Percentiles rank a stretch among this genome's conserved stretches.
Evolutionary conservation across 2,329 filamentous ascomycete genomes (phyloP).

Genomic region (Pseudogymnoascus sp.): DNA sequence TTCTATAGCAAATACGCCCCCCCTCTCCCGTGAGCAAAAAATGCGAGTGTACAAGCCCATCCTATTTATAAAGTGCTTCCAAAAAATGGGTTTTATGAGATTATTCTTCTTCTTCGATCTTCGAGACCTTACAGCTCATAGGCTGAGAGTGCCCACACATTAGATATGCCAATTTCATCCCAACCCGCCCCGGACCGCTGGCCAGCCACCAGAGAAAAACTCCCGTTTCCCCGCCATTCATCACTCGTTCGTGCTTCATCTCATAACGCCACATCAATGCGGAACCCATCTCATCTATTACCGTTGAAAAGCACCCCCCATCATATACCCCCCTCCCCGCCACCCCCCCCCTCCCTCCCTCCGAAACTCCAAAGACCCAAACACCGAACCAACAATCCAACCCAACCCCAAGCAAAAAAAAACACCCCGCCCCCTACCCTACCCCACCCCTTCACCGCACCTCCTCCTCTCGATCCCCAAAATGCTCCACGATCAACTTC

Average conservation of each 20-base stretch:
- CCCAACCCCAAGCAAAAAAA: too few relatives aligned
- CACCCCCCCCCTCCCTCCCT: background rate
- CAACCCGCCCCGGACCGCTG: background rate
- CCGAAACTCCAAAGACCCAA: background rate
- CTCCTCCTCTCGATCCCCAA: slow-evolving; percentile 11
- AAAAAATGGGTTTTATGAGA: background rate
- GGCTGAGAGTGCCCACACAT: background rate
- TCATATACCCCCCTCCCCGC: background rate
- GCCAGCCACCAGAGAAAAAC: background rate
- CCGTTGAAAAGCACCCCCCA: background rate
- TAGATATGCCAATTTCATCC: background rate
- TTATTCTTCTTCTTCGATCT: background rate
- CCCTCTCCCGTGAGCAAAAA: too few relatives aligned
- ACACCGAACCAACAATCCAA: background rate
- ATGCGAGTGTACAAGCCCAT: background rate
- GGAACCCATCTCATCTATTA: background rate
- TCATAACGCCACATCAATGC: background rate
- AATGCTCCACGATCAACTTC: slow-evolving; percentile 36
- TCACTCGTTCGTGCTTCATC: background rate
- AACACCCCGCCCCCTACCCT: background rate
- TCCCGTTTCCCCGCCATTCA: background rate
- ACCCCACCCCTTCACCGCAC: background rate
- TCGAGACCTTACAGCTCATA: too few relatives aligned
- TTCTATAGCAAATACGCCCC: background rate
- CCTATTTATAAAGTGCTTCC: background rate